A percentile compares a stretch with the other conserved stretches of the same genome.
Conservation (phyloP, 371 early-diverging fungal species). For the Dichotomocladium elegans region DNA sequence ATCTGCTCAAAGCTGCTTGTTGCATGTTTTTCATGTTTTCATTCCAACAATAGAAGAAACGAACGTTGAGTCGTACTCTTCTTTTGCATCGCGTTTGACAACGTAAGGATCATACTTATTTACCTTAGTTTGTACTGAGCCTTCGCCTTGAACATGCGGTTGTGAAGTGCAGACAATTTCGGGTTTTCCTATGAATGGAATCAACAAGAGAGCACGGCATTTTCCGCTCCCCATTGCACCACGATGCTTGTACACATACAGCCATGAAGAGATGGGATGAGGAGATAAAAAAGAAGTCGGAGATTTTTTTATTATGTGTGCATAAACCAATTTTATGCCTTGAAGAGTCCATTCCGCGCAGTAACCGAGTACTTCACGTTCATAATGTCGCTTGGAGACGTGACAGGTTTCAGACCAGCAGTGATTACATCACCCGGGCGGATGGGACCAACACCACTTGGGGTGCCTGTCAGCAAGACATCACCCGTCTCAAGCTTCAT, state of each 20-base stretch:
- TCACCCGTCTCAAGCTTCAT: conserved; percentile 87
- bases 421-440: conserved; percentile 72
- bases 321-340: conserved; percentile 8
- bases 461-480: conserved; percentile 80
- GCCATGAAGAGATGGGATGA: conserved; percentile 1
- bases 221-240: no score
- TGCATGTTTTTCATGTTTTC: no score
- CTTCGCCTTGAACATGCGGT: conserved; percentile 38
- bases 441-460: conserved; percentile 86
- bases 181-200: conserved; percentile 15
- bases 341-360: conserved; percentile 37
- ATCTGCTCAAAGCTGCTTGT: conserved; percentile 55
- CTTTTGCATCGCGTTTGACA: not conserved
- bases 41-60: no score
- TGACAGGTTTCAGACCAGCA: conserved; percentile 61
- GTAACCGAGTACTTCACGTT: conserved; percentile 30
- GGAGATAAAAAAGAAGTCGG: not conserved
- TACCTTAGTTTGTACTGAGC: conserved; percentile 32
- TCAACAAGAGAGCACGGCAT: no score
- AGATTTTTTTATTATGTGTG: not conserved
- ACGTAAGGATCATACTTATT: not conserved
- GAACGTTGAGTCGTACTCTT: not conserved
- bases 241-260: no score
- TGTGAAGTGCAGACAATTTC: conserved; percentile 27
- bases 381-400: conserved; percentile 23